phyloP scores from a whole-genome alignment of 1,284 basidiomycete species.

The Trametes polyzona region DNA sequence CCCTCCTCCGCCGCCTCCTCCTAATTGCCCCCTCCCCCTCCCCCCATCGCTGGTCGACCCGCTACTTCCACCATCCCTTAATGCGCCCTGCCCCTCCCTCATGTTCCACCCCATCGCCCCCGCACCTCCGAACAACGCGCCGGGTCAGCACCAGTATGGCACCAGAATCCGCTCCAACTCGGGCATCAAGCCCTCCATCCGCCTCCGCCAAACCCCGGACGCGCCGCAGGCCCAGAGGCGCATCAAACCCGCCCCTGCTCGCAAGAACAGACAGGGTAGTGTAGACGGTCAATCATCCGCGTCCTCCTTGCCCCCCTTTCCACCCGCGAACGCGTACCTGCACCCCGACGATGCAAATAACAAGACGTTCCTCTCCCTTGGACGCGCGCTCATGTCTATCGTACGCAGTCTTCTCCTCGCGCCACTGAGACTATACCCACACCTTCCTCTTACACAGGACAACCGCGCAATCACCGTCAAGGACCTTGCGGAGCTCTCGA shows the following conservation, averaged over 20 bases:
- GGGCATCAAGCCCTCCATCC: constrained; percentile 52
- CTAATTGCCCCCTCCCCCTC: constrained; percentile 27
- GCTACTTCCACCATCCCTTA: constrained; percentile 32
- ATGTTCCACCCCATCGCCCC: constrained; percentile 32
- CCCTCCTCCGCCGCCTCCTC: constrained; percentile 25
- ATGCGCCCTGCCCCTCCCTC: constrained; percentile 42
- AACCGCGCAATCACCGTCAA: constrained; percentile 84
- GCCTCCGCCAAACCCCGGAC: constrained; percentile 49
- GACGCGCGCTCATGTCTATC: constrained; percentile 70
- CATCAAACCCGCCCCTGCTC: constrained; percentile 40
- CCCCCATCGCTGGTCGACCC: constrained; percentile 47
- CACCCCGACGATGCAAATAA: constrained; percentile 72
- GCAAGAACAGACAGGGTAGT: constrained; percentile 25
- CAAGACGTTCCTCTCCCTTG: constrained; percentile 73
- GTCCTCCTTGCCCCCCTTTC: constrained; percentile 47
- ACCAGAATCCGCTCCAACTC: constrained; percentile 61
- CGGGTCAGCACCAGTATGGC: constrained; percentile 48
- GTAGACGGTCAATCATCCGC: constrained; percentile 13
- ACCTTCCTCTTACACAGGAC: constrained; percentile 45
- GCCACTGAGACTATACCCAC: neutral
- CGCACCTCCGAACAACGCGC: constrained; percentile 22
- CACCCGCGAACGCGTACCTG: constrained; percentile 61
- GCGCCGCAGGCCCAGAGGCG: constrained; percentile 37
- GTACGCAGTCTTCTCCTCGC: constrained; percentile 38
- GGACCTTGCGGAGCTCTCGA: constrained; percentile 73